Evolutionary conservation across 208 protist species (phyloP), one percentile per base, ranked within the genome.

Genomic region (Wallacemonas sp.): DNA sequence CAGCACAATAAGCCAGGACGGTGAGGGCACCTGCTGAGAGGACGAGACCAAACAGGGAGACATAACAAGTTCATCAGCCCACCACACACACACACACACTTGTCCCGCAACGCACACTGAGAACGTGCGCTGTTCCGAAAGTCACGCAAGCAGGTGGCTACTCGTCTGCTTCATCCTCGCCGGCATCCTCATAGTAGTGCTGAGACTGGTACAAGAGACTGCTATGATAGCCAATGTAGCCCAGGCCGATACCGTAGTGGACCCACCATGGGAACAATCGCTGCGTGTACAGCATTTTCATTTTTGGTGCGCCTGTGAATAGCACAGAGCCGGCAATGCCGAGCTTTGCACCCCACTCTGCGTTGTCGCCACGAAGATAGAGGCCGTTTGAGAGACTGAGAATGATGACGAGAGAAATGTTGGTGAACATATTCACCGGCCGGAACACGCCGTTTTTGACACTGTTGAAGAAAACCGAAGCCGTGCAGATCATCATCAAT

Each of bases 391-490:
- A 93, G 33, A 86, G 56, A 38, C 80, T 75, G 1, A 91, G 58
- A 12, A 76, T 49, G 21, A 75, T 54, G 24, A 81, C 68, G 22
- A 92, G 47, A 15, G 78, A 49, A 2, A 85, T 61, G 49, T 90
- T 91, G n/a, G 77, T 86, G 66, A 75, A 86, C 17, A 90, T 41
- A 58, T 95, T 95, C 1, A 66, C 66, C 2, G 72, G 66, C 34
- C 78, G 70, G 31, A 95, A 64, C 11, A 62, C 71, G 28, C 83
- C 84, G 44, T 82, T 76, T 51, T 77, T 59, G n/a, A 91, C 77
- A 44, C 70, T 82, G 74, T 95, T 95, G 65, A 94, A 94, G 1
- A 88, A 39, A 6, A 88, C 30, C 2, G 84, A 91, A 28, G 75
- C 28, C 5, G 53, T 59, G 59, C 75, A 85, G 26, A 94, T 41